A percentile compares a stretch with the other conserved stretches of the same genome.
phyloP scores from a whole-genome alignment of 2,329 filamentous ascomycete species.

The Cytospora chrysosperma region DNA sequence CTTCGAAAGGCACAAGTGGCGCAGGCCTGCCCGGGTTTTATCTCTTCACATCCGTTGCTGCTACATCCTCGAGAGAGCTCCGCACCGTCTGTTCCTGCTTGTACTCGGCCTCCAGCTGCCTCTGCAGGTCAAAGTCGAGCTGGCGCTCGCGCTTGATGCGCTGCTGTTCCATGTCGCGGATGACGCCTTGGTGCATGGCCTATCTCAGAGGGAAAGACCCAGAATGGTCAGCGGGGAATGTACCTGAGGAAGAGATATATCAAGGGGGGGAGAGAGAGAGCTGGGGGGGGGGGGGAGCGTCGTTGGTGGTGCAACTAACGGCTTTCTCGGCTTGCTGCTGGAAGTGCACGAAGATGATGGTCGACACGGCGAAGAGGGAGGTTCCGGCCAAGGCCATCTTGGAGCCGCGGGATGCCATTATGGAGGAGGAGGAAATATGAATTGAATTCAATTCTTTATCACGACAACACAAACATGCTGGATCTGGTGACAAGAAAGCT shows the following conservation, averaged over 20 bases:
- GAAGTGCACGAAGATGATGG: conserved; percentile 85
- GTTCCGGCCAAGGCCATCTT: conserved; percentile 82
- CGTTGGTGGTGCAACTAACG: conserved; percentile 58
- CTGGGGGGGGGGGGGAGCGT: no score
- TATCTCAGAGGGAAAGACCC: no score
- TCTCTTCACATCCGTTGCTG: background rate
- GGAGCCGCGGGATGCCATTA: conserved; percentile 80
- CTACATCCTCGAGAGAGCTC: conserved; percentile 34
- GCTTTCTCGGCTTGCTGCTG: conserved; percentile 80
- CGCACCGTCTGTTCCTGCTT: conserved; percentile 81
- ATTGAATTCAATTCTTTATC: background rate
- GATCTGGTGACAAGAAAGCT: background rate
- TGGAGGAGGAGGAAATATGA: conserved; percentile 1
- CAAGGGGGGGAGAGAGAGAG: background rate
- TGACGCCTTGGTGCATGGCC: conserved; percentile 95
- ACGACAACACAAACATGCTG: conserved; percentile 8
- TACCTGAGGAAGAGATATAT: background rate
- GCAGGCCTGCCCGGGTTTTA: background rate
- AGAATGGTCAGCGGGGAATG: background rate
- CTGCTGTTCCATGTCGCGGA: conserved; percentile 94
- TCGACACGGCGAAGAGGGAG: conserved; percentile 70
- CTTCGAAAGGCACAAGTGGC: no score
- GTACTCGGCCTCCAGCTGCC: conserved; percentile 82
- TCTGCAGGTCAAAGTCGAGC: conserved; percentile 92
- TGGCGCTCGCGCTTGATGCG: conserved; percentile 86